Conservation (phyloP, 495 filamentous ascomycete genomes). For the Venustampulla echinocandica region DNA sequence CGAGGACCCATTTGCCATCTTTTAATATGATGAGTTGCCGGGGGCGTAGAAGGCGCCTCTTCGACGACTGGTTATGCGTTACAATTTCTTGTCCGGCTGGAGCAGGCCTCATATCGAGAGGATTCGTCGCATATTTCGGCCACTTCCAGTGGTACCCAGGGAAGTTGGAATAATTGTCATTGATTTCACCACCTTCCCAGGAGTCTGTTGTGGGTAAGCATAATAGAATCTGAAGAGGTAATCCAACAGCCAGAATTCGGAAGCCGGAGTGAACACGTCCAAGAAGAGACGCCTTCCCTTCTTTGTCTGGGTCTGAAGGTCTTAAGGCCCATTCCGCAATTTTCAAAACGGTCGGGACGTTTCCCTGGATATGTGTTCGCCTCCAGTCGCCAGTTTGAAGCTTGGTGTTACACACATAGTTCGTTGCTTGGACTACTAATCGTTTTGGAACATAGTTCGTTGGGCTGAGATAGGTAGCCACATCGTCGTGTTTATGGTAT, state of each 20-base stretch:
- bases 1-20: slow-evolving; percentile 9
- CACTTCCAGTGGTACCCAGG: slow-evolving; percentile 10
- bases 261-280: background rate
- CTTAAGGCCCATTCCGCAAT: slow-evolving; percentile 1
- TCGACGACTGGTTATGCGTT: background rate
- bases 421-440: slow-evolving; percentile 9
- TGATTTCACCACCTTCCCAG: slow-evolving; percentile 2
- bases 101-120: slow-evolving; percentile 8
- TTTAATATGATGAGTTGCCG: slow-evolving; percentile 7
- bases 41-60: slow-evolving; percentile 6
- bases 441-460: slow-evolving; percentile 9
- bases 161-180: slow-evolving; percentile 9
- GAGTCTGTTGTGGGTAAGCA: background rate
- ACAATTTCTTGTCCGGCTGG: background rate
- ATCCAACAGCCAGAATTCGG: background rate
- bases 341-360: background rate
- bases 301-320: background rate
- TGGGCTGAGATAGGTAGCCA: slow-evolving; percentile 10
- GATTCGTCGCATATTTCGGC: slow-evolving; percentile 17
- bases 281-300: background rate
- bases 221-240: slow-evolving; percentile 4
- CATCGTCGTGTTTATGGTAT: slow-evolving; percentile 8
- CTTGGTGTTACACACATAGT: slow-evolving; percentile 2
- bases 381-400: slow-evolving; percentile 4
- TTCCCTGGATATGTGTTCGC: background rate